These are phyloP conservation scores for Jimgerdemannia flammicorona DNA, from an alignment of 192 early-diverging fungal genomes.

Conservation along the genomic window DNA sequence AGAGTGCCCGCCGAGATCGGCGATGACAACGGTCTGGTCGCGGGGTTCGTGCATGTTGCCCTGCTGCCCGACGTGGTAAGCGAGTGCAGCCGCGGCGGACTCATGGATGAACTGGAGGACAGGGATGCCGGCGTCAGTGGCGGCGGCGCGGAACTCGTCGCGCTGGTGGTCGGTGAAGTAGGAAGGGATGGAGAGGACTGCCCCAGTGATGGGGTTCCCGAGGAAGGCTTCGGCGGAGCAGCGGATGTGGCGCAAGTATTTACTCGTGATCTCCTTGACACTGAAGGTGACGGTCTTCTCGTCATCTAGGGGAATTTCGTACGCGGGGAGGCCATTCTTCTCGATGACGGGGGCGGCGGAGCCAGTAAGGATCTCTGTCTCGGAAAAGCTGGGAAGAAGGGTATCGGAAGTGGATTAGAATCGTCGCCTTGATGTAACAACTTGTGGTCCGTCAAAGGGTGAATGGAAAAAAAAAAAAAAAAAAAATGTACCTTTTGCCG, in stretches of 20 bases:
- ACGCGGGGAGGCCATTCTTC: conserved; percentile 53
- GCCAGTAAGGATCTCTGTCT: conserved; percentile 30
- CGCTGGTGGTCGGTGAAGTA: conserved; percentile 75
- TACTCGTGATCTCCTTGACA: conserved; percentile 70
- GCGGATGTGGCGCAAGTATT: conserved; percentile 76
- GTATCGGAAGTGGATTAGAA: not conserved
- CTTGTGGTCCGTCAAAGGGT: conserved; percentile 3
- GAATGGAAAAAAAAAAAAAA: not conserved
- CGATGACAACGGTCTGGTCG: conserved; percentile 79
- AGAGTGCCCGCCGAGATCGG: conserved; percentile 86
- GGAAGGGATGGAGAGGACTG: conserved; percentile 84
- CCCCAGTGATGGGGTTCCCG: conserved; percentile 72
- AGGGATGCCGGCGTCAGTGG: conserved; percentile 74
- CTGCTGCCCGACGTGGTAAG: conserved; percentile 67
- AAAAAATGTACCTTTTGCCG: conserved; percentile 66
- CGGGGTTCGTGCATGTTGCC: conserved; percentile 44
- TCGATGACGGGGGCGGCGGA: conserved; percentile 52
- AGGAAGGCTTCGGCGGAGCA: conserved; percentile 89
- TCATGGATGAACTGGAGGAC: conserved; percentile 82
- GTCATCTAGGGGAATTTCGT: conserved; percentile 59
- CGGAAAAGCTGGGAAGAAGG: conserved; percentile 21
- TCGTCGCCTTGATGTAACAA: conserved; percentile 1
- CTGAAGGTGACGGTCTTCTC: conserved; percentile 60
- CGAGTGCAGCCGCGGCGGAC: conserved; percentile 86
- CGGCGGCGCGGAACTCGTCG: conserved; percentile 59